Base-by-base conservation (phyloP, 192 early-diverging fungal species). In the Dissophora globulifera region DNA sequence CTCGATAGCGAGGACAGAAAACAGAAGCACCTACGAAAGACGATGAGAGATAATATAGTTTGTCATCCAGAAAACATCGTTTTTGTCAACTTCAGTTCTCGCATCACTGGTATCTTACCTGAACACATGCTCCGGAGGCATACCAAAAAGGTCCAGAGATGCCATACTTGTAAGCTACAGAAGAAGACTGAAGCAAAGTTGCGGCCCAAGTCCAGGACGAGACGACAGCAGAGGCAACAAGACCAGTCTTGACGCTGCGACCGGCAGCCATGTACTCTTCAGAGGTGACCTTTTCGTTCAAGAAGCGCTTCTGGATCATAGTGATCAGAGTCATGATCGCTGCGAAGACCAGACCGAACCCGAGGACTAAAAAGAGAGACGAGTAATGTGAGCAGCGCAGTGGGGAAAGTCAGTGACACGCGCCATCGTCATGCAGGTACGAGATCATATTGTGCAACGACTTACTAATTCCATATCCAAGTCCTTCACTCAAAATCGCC, bases 251-350 rank as follows among this genome's bases (percentile, higher is more conserved):
- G 11, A 91, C 83, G 32, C 48, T 81, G 38, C 91, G 67, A 25
- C 83, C 78, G n/a, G 88, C 91, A 10, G 91, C 90, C 82, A 87
- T 91, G 58, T 86, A 92, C 58, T 82, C 86, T 76, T 93, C 90
- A 1, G 86, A 87, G 4, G 86, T 86, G 51, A 89, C 69, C 31
- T 69, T 71, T 66, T 93, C 91, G 22, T 81, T 68, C n/a, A 90
- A 60, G 63, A 91, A 92, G 20, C 88, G 72, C 43, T 88, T 86
- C 50, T 90, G 83, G n/a, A 83, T 83, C 67, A 74, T 72, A 10
- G 90, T 90, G 20, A 91, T 79, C 11, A 88, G 25, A 3, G 86
- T 89, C 85, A 91, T 91, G 50, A 91, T 35, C 2, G 57, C 50
- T 15, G 86, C 81, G 74, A 87, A 89, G 25, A 90, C 84, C 6